Evolutionary conservation across 202 grass and related monocot genomes (phyloP), one percentile per base, ranked within the genome.

Genomic region (Saccharum hybrid): DNA sequence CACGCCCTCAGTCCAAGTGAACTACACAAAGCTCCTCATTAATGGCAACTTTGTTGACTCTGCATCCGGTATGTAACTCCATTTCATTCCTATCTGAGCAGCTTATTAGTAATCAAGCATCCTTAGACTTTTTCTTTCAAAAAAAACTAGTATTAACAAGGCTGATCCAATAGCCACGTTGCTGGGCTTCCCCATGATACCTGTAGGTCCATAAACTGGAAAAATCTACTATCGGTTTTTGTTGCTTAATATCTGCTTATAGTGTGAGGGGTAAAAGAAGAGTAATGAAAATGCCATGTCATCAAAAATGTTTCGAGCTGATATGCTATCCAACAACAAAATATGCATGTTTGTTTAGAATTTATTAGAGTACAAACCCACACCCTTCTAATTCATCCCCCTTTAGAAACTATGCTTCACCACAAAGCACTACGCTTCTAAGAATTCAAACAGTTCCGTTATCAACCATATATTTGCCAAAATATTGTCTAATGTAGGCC

Each of bases 31-130:
- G 81, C 96, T 96, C 54, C 87, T 99, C 34, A 99, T 99, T 74
- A 89, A 96, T 77, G 96, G 96, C 14, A 77, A 92, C 63, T 96
- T 99, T 45, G 91, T 96, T 36, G 96, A 96, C 70, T 66, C 96
- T 9, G 93, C 86, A 75, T 99, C 96, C 10, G 93, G 96, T 96
- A 85, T 86, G 68, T 33, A 18, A 45, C 66, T 61, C 37, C 68
- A 22, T 66, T 83, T 46, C 66, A 10, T 73, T 56, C 2, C 19
- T 22, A 49, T 63, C 6, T 80, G 2, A 72, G 34, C 12, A 22
- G 22, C 16, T 49, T 36, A 36, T 36, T 67, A 22, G 41, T 14
- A 34, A 30, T 31, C 4, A 77, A 23, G 37, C 34, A 23, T 10
- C 18, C 36, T 68, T 68, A 9, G 12, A 19, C 2, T 18, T 16